A percentile compares a stretch with the other conserved stretches of the same genome.
Conservation (phyloP, 805 yeast species). For the Lipomyces spencermartinsiae region DNA sequence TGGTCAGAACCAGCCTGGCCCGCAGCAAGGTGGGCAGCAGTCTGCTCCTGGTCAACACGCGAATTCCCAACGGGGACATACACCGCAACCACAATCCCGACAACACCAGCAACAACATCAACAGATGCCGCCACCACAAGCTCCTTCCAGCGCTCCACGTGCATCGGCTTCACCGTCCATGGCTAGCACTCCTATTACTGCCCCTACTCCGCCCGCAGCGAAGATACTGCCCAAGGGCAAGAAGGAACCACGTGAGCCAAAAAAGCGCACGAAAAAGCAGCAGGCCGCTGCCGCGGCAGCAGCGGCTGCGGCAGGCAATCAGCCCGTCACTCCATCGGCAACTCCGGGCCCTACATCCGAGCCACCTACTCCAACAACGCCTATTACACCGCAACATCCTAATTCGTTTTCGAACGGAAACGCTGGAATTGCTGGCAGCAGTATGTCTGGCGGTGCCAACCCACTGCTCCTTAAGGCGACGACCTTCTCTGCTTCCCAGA, state of each 20-base stretch:
- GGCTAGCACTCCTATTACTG: slow-evolving; percentile 30
- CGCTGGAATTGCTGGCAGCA: background rate
- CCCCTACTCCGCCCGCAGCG: slow-evolving; percentile 38
- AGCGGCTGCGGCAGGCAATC: slow-evolving; percentile 31
- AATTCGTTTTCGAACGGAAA: slow-evolving; percentile 27
- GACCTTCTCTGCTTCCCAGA: slow-evolving; percentile 31
- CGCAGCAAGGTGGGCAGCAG: slow-evolving; percentile 2
- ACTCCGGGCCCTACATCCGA: slow-evolving; percentile 37
- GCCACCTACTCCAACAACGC: slow-evolving; percentile 40
- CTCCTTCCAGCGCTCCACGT: slow-evolving; percentile 21
- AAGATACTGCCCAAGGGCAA: slow-evolving; percentile 30
- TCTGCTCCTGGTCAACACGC: slow-evolving; percentile 1
- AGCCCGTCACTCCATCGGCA: slow-evolving; percentile 35
- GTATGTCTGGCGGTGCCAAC: slow-evolving; percentile 10
- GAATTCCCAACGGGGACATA: background rate
- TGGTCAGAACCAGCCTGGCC: slow-evolving; percentile 13
- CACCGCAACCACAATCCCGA: slow-evolving; percentile 16
- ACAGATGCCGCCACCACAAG: slow-evolving; percentile 38
- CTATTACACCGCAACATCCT: slow-evolving; percentile 39
- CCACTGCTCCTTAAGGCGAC: slow-evolving; percentile 31
- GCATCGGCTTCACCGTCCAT: slow-evolving; percentile 32
- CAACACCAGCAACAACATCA: slow-evolving; percentile 27
- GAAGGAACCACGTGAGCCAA: slow-evolving; percentile 35
- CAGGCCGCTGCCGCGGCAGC: slow-evolving; percentile 25
- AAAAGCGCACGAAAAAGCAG: slow-evolving; percentile 31